These are phyloP conservation scores for Kingdonia uniflora DNA, from an alignment of 164 flowering plant genomes.

Conservation along the genomic window DNA sequence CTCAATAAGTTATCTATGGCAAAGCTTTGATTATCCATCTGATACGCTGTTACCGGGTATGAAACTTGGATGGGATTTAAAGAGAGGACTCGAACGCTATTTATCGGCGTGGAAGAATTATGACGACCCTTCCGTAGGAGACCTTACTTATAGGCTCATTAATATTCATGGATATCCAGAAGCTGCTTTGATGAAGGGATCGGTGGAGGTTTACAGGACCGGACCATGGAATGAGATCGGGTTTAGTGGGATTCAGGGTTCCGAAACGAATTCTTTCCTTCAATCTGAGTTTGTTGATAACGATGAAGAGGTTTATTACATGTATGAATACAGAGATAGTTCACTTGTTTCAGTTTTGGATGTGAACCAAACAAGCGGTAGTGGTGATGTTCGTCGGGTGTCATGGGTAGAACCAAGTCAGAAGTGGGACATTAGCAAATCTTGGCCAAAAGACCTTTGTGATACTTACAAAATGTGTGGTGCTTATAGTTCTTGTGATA, in stretches of 20 bases:
- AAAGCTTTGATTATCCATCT: constrained; percentile 21
- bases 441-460: neutral
- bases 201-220: too few species aligned
- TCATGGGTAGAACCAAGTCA: constrained; percentile 3
- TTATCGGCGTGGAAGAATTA: constrained; percentile 23
- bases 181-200: too few species aligned
- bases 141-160: constrained; percentile 1
- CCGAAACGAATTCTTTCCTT: neutral
- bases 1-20: constrained; percentile 12
- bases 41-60: constrained; percentile 16
- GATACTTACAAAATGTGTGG: constrained; percentile 5
- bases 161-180: neutral
- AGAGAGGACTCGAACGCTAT: constrained; percentile 8
- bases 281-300: neutral
- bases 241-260: constrained; percentile 5
- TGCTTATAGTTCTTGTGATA: neutral
- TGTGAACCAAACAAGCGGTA: neutral
- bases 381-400: constrained; percentile 3
- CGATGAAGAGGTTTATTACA: constrained; percentile 1
- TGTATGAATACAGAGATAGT: neutral
- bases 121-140: constrained; percentile 24
- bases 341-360: constrained; percentile 2
- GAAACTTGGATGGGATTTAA: constrained; percentile 15
- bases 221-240: constrained; percentile 17
- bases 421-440: neutral